Base-by-base conservation (phyloP, 2,329 filamentous ascomycete genomes). In the Xylaria sp. region DNA sequence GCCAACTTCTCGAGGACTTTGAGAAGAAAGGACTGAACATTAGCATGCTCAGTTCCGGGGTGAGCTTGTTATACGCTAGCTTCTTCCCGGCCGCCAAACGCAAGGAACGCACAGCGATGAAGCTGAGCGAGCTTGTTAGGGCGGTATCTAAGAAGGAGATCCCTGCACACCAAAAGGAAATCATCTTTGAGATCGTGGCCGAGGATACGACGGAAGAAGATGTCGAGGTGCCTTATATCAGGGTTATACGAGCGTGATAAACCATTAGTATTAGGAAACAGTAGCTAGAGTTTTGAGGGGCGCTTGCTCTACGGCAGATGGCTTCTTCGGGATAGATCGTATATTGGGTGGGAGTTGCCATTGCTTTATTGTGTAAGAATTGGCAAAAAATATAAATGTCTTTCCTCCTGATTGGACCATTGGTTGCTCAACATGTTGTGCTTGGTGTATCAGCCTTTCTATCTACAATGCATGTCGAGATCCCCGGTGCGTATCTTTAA, bases 201-300 rank as follows among this genome's bases (percentile, higher is more conserved):
- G 95, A 98, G 79, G 96, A 98, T 78, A 84, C 89, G 78, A 91
- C 89, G 3, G 95, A 92, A 72, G 94, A 98, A 82, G 96, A 99
- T 80, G 95, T 98, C 1, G 96, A 99, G 83, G 92, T 98, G 74
- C 96, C 96, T 3, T 98, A 97, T 80, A 93, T 98, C 77, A 97
- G 95, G 90, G 90, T 97, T 90, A 90, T 97, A 73, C 95, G 91
- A 84, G 83, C 94, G 73, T 78, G 82, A 73, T 82, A 78, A 67
- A 41, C 23, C 51, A 58, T 62, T 36, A 46, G 46, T 18, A 36
- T 54, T 20, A 28, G 55, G 28, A 67, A 57, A 15, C 13, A 56
- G 31, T 36, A 41, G 52, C 36, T 67, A 67, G 63, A 69, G 9
- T 36, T 43, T 52, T 56, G 63, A 28, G 67, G 39, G 54, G 33